A percentile compares a stretch with the other conserved stretches of the same genome.
phyloP scores from a whole-genome alignment of 176 grass and related monocot species.

The Eremochloa ophiuroides region DNA sequence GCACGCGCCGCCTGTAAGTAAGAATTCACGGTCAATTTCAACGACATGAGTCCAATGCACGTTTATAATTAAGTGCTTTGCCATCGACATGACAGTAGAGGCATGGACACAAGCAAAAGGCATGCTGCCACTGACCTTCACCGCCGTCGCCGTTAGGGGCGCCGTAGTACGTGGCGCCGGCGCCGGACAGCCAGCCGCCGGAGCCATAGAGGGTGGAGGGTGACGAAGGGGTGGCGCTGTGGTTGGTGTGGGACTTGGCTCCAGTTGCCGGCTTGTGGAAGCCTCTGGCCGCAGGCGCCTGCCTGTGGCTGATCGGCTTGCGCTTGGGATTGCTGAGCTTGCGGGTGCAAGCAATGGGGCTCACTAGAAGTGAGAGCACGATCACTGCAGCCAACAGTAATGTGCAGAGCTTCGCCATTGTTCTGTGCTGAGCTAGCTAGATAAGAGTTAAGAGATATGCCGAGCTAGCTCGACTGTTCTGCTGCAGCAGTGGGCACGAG shows the following conservation, averaged over 20 bases:
- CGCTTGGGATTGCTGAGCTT: slow-evolving; percentile 5
- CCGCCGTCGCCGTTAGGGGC: slow-evolving; percentile 65
- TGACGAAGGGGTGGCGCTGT: slow-evolving; percentile 8
- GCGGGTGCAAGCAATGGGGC: slow-evolving; percentile 40
- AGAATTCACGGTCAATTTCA: not conserved
- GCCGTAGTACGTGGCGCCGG: slow-evolving; percentile 82
- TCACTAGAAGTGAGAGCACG: slow-evolving; percentile 30
- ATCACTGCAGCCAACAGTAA: slow-evolving; percentile 6
- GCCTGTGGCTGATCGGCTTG: not conserved
- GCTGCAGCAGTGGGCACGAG: not conserved
- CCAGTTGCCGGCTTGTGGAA: not conserved
- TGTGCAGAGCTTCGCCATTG: slow-evolving; percentile 39
- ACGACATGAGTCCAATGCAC: not conserved
- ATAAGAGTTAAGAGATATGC: not conserved
- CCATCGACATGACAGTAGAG: not conserved
- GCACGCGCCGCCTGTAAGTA: slow-evolving; percentile 67
- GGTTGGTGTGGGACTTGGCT: slow-evolving; percentile 5
- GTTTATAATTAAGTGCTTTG: not conserved
- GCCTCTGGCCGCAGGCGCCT: not conserved
- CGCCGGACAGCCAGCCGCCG: slow-evolving; percentile 42
- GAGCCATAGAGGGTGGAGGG: slow-evolving; percentile 8
- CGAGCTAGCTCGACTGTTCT: slow-evolving; percentile 25
- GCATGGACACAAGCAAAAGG: not conserved
- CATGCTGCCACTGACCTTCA: slow-evolving; percentile 46
- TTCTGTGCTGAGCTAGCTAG: not conserved